phyloP scores from a whole-genome alignment of 352 stramenopile species.

The Discostella stelligera region DNA sequence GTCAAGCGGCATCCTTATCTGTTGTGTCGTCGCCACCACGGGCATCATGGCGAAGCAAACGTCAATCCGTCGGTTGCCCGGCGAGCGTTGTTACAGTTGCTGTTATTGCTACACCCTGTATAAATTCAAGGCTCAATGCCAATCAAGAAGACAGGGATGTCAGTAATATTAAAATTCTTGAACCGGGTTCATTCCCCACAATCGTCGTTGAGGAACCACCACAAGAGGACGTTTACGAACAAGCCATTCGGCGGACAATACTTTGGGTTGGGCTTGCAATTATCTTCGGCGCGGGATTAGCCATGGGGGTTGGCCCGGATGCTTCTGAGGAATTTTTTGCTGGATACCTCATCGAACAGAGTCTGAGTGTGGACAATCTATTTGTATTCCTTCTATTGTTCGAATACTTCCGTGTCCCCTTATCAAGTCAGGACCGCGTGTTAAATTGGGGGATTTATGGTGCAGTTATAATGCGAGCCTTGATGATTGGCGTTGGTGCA shows the following conservation, averaged over 20 bases:
- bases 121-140: constrained; percentile 9
- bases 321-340: constrained; percentile 84
- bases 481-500: constrained; percentile 79
- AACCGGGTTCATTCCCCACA: constrained; percentile 32
- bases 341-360: constrained; percentile 86
- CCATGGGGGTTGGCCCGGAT: constrained; percentile 41
- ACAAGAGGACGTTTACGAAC: constrained; percentile 50
- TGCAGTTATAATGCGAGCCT: constrained; percentile 80
- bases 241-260: constrained; percentile 65
- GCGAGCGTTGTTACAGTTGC: neutral
- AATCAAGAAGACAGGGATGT: constrained; percentile 14
- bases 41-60: neutral
- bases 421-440: constrained; percentile 75
- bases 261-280: constrained; percentile 60
- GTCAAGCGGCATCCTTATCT: neutral
- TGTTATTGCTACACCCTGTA: neutral
- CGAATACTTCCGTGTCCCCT: constrained; percentile 86
- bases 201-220: constrained; percentile 34
- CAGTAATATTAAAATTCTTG: constrained; percentile 11
- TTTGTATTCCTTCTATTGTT: constrained; percentile 87
- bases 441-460: constrained; percentile 85
- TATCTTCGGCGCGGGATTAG: constrained; percentile 57
- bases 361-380: constrained; percentile 86
- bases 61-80: neutral
- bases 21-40: neutral